These are phyloP conservation scores for Psilocybe mexicana DNA, from an alignment of 1,284 basidiomycete genomes.

Conservation along the genomic window DNA sequence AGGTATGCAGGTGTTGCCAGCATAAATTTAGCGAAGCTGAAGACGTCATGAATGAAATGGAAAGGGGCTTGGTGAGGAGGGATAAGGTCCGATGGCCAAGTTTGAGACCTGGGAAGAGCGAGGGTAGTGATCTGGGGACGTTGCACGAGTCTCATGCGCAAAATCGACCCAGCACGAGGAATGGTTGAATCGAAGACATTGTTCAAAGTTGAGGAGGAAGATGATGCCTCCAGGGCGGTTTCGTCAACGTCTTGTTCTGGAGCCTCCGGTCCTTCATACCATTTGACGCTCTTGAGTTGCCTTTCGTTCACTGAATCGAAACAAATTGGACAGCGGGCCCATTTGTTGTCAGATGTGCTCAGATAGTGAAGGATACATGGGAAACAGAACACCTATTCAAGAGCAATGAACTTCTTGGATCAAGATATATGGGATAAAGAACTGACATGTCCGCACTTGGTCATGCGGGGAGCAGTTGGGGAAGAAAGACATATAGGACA, in stretches of 20 bases:
- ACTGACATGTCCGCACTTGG: slow-evolving; percentile 95
- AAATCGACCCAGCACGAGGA: slow-evolving; percentile 52
- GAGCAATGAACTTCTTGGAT: background rate
- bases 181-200: slow-evolving; percentile 35
- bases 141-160: slow-evolving; percentile 90
- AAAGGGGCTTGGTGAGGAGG: slow-evolving; percentile 91
- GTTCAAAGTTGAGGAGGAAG: slow-evolving; percentile 40
- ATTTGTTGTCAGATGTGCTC: slow-evolving; percentile 81
- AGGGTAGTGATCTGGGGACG: slow-evolving; percentile 94
- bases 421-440: slow-evolving; percentile 1
- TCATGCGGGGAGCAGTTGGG: slow-evolving; percentile 93
- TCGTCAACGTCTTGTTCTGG: slow-evolving; percentile 42
- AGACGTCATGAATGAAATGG: slow-evolving; percentile 93
- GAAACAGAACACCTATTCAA: slow-evolving; percentile 64
- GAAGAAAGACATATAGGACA: slow-evolving; percentile 96
- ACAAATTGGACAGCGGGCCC: slow-evolving; percentile 93
- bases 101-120: slow-evolving; percentile 88
- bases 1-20: slow-evolving; percentile 89
- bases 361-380: slow-evolving; percentile 94
- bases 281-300: slow-evolving; percentile 92
- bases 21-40: slow-evolving; percentile 92
- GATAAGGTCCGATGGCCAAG: slow-evolving; percentile 94
- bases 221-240: slow-evolving; percentile 38
- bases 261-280: slow-evolving; percentile 57
- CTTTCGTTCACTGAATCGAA: slow-evolving; percentile 90